Percentiles rank a stretch among this genome's conserved stretches.
phyloP scores from a whole-genome alignment of 2,329 filamentous ascomycete species.

The Sclerotinia minor region DNA sequence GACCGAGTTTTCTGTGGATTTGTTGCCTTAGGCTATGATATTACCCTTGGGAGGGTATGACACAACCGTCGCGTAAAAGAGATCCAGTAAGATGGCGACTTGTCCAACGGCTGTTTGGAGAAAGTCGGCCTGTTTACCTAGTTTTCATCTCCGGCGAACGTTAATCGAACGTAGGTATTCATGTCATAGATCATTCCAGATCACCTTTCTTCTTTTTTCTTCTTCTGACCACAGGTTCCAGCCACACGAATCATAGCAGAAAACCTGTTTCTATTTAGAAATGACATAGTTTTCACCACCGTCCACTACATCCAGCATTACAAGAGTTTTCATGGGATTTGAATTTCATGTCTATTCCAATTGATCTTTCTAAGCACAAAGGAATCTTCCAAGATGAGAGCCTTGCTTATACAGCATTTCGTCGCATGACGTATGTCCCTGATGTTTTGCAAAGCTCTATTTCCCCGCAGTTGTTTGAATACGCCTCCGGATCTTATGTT shows the following conservation, averaged over 20 bases:
- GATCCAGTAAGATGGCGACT: not conserved
- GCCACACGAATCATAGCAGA: constrained; percentile 1
- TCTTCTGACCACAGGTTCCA: not conserved
- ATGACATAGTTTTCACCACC: constrained; percentile 1
- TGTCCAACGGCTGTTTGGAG: not conserved
- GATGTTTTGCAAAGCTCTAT: not conserved
- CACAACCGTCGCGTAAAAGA: constrained; percentile 17
- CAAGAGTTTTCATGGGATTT: not conserved
- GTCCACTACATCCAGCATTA: not conserved
- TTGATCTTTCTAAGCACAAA: not conserved
- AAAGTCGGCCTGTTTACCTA: not conserved
- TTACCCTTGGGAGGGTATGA: constrained; percentile 6
- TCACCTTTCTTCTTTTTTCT: too few species aligned
- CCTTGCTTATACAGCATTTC: not conserved
- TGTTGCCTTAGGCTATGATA: constrained; percentile 14
- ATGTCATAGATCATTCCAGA: constrained; percentile 2
- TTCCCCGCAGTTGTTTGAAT: too few species aligned
- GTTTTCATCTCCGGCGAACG: not conserved
- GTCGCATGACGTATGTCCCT: not conserved
- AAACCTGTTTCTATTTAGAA: constrained; percentile 9
- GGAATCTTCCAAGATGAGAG: not conserved
- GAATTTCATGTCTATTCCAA: not conserved
- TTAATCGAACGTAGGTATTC: not conserved
- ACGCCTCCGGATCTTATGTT: too few species aligned
- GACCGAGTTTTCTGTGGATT: not conserved